phyloP scores from a whole-genome alignment of 495 filamentous ascomycete species.

The Cryomyces minteri region DNA sequence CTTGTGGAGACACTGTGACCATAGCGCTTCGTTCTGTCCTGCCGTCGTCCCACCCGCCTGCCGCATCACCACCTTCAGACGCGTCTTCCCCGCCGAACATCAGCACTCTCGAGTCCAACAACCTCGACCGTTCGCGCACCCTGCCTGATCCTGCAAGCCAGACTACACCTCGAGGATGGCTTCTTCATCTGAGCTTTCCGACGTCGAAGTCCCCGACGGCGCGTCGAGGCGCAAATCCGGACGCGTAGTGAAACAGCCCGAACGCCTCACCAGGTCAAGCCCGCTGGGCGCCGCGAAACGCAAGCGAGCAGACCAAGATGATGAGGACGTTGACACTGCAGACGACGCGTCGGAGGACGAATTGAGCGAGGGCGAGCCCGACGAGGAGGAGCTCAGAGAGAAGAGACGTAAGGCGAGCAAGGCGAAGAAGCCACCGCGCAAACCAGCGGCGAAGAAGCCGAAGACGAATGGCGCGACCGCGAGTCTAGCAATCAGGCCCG shows the following conservation, averaged over 20 bases:
- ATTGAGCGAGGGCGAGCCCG: constrained; percentile 25
- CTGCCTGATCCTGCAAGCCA: no score
- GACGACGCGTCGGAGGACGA: constrained; percentile 33
- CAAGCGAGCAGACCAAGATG: constrained; percentile 26
- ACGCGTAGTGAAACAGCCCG: constrained; percentile 56
- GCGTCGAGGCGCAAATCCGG: constrained; percentile 9
- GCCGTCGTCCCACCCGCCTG: no score
- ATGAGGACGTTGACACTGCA: constrained; percentile 19
- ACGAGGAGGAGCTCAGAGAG: constrained; percentile 48
- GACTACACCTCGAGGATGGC: no score
- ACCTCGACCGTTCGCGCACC: no score
- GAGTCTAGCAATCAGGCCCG: constrained; percentile 21
- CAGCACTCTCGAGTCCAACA: no score
- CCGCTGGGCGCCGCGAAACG: constrained; percentile 29
- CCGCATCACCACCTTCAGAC: no score
- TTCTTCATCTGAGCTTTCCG: not conserved
- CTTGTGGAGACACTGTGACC: no score
- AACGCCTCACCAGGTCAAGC: constrained; percentile 31
- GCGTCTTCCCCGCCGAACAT: no score
- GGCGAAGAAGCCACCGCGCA: constrained; percentile 21
- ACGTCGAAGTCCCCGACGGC: not conserved
- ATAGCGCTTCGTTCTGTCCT: no score
- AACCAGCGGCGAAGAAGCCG: constrained; percentile 53
- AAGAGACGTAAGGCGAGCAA: constrained; percentile 29
- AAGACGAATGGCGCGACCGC: constrained; percentile 17